Base-by-base conservation (phyloP, 495 filamentous ascomycete species). In the Tuber melanosporum region DNA sequence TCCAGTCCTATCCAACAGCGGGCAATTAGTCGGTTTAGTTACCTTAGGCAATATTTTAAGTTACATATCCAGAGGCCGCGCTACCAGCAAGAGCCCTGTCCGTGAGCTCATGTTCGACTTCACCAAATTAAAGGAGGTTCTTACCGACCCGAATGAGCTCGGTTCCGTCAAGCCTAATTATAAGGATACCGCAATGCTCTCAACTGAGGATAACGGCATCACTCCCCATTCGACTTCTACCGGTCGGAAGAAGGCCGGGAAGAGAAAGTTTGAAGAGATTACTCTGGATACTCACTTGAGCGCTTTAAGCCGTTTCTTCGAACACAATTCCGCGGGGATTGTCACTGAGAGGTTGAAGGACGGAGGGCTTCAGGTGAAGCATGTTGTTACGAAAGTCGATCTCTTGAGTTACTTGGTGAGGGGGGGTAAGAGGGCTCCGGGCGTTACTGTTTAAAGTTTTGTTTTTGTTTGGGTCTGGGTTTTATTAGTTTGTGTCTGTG, bases 101-200 rank as follows among this genome's bases (percentile, higher is more conserved):
- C 87, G 88, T 36, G 90, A 94, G n/a, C 92, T 97, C 82, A 99
- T 99, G 95, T 98, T 99, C 77, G 89, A 96, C 84, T 99, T 99
- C 84, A 86, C 87, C 36, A 92, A 92, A 82, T 89, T 98, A 74
- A 88, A 91, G 74, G 94, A 97, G 85, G 89, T 95, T 3, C 90
- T 96, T n/a, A 94, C 92, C 39, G 94, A 97, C 81, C 91, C 93
- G 22, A 87, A 89, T 66, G 87, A 91, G 77, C 85, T 92, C 75
- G 88, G 86, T 42, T 85, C 77, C 8, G 69, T 83, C 70, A 86
- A 71, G 85, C 86, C 62, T 80, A 84, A 45, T 79, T 66, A 32
- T 66, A 66, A 66, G 26, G 57, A 66, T 66, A 36, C 57, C 3
- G 57, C 57, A 66, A 84, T 78, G 82, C 57, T 26, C 32, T 14